Evolutionary conservation across 495 filamentous ascomycete genomes (phyloP), one percentile per base, ranked within the genome.

Genomic region (Neurospora sp.): DNA sequence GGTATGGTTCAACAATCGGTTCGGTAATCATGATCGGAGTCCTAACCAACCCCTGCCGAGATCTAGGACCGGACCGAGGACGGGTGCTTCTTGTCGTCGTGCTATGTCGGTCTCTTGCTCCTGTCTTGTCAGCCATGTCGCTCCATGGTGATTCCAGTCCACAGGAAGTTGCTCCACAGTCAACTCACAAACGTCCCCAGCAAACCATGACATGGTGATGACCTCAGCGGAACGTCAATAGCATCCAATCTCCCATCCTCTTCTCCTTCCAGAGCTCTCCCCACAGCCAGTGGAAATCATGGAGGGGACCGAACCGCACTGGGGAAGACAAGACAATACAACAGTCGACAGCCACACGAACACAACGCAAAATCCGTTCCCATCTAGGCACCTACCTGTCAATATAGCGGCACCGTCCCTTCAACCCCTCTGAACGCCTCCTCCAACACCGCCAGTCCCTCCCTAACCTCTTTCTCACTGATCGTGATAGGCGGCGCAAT

Each of bases 401-500:
- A 71, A 16, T 75, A 75, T 8, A 76, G 68, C 3, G 75, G 74
- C 75, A 77, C 35, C 20, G 74, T 76, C 12, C 74, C 76, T 20
- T 74, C 71, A 3, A 73, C 74, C 35, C 53, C 68, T 5, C 70
- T 71, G 65, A 88, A 86, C 12, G 85, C 84, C 72, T 82, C 74
- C 72, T 87, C 86, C 70, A 88, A 71, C 69, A 87, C 81, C 38
- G 39, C 69, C 70, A 89, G 71, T 27, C 84, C 86, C 68, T 83
- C 78, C 10, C 82, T 79, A 42, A 90, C 78, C 76, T 89, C 81
- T 59, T 86, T 80, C 8, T 83, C 79, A 0, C 82, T 81, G 1
- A 88, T 82, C 0, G 86, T 89, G 17, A 89, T 84, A 0, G 88
- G 87, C 16, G 88, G 88, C 8, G 87, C 88, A 59, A 90, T 82